Conservation (phyloP, 768 basidiomycete genomes). For the Pleurotus giganteus region DNA sequence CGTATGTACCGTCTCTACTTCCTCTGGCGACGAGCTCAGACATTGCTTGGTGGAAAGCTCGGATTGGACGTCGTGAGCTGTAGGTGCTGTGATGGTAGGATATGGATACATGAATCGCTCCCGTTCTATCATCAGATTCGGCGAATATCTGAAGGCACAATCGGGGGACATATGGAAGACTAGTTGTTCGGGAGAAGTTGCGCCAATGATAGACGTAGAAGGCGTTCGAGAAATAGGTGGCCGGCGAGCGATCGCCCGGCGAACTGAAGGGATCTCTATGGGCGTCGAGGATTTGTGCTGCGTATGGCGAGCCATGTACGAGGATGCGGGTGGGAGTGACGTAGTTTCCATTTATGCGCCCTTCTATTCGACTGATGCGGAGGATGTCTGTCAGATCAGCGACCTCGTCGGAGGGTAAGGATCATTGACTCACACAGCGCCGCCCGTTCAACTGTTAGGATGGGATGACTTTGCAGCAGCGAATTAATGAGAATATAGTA, state of each 20-base stretch:
- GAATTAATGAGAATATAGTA: neutral
- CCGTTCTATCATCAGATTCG: conserved; percentile 20
- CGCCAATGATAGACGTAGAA: conserved; percentile 51
- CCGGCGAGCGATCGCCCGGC: conserved; percentile 22
- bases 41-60: conserved; percentile 12
- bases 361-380: conserved; percentile 1
- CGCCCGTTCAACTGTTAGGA: neutral
- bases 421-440: neutral
- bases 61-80: conserved; percentile 9
- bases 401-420: conserved; percentile 6
- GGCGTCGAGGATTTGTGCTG: conserved; percentile 34
- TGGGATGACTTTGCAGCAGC: neutral
- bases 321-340: neutral
- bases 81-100: conserved; percentile 25
- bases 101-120: conserved; percentile 42
- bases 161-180: conserved; percentile 12
- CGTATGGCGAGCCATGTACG: conserved; percentile 13
- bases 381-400: neutral
- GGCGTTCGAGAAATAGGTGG: conserved; percentile 28
- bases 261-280: conserved; percentile 43
- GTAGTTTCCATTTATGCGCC: conserved; percentile 3
- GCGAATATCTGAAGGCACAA: conserved; percentile 12
- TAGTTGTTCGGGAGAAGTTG: conserved; percentile 41
- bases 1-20: neutral
- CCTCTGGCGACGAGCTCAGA: conserved; percentile 8